Base-by-base conservation (phyloP, 257 asterid species). In the Nicotiana benthamiana region DNA sequence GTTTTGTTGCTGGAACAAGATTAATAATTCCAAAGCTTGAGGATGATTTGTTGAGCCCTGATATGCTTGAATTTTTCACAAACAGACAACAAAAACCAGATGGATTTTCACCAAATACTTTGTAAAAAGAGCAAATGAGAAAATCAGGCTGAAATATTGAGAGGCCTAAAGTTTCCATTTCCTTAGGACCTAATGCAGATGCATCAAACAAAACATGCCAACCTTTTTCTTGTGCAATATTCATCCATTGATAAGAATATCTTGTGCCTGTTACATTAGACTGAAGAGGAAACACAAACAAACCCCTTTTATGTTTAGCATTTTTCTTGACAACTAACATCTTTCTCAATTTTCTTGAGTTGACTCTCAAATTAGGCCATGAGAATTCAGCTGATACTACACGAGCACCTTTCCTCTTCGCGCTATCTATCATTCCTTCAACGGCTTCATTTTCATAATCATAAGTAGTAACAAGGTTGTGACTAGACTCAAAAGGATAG, bases 171-270 rank as follows among this genome's bases (percentile, higher is more conserved):
- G 98, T 93, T 63, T 94, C 98, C 98, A 94, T 94, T 18, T 92
- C 97, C 79, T 93, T 94, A 0, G 96, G 90, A 17, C 93, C 89
- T 53, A 94, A 85, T 11, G 97, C 90, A 30, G 89, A 88, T n/a
- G 97, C 98, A 48, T 94, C 98, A 5, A 94, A 92, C 84, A 92
- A 32, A 1, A 93, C 89, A 40, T 92, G 96, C 98, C 97, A 94
- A 1, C 97, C 98, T 9, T 91, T 90, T 11, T 93, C 95, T 53
- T 94, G 87, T 0, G 97, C 97, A 4, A 89, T 72, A 62, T 85
- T 90, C 97, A 94, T 93, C 98, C 98, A 94, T 34, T 84, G 93
- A 80, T 93, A 91, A 0, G 97, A 88, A 68, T 94, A 93, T 81
- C 88, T 79, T 1, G 92, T 75, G 9, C 98, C 98, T 4, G 89